phyloP scores from a whole-genome alignment of 257 asterid genomes.

The Leptodermis oblonga region DNA sequence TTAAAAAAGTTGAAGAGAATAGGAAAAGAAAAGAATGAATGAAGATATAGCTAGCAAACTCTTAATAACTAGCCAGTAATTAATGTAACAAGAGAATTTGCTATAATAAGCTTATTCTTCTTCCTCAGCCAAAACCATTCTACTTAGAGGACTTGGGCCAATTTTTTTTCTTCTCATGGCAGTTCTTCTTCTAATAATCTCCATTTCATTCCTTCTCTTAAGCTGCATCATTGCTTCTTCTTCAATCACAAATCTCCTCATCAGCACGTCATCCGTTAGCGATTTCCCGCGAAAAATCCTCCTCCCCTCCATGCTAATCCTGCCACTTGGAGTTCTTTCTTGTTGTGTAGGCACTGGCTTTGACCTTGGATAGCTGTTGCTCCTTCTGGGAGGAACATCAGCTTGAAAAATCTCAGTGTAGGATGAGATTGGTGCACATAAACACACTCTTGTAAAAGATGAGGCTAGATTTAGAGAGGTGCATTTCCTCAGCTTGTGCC shows the following conservation, averaged over 20 bases:
- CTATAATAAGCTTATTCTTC: conserved; percentile 18
- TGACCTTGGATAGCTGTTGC: conserved; percentile 67
- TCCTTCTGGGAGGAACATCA: conserved; percentile 68
- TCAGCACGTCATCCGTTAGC: conserved; percentile 69
- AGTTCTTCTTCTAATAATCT: conserved; percentile 68
- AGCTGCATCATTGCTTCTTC: conserved; percentile 84
- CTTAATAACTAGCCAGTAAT: background rate
- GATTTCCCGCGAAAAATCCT: conserved; percentile 76
- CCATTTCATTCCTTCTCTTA: conserved; percentile 81
- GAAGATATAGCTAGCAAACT: background rate
- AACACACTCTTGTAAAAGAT: conserved; percentile 71
- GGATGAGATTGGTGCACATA: conserved; percentile 81
- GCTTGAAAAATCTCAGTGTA: conserved; percentile 69
- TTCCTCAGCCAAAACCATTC: conserved; percentile 64
- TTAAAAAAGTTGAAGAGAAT: background rate
- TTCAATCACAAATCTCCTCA: conserved; percentile 83
- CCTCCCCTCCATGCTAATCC: conserved; percentile 70
- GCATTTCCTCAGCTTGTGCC: conserved; percentile 62
- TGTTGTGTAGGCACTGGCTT: conserved; percentile 30
- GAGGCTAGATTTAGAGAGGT: conserved; percentile 68
- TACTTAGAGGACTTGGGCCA: conserved; percentile 89
- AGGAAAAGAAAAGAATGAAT: background rate
- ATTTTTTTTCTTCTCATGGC: conserved; percentile 54
- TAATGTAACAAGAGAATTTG: background rate
- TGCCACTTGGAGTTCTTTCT: conserved; percentile 57